A percentile compares a stretch with the other conserved stretches of the same genome.
phyloP scores from a whole-genome alignment of 164 flowering plant species.

The Vitis rotundifolia region DNA sequence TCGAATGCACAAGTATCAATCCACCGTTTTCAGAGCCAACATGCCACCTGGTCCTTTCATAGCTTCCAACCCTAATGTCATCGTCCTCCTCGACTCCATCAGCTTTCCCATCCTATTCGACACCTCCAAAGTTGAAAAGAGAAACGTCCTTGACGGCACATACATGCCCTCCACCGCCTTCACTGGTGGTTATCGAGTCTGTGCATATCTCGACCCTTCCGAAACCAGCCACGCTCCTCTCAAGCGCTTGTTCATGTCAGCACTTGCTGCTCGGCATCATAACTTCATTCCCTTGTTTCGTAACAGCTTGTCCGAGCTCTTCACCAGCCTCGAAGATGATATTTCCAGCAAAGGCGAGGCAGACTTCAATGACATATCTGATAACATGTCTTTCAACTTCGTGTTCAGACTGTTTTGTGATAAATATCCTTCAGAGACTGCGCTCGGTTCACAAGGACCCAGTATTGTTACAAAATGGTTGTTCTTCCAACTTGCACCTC shows the following conservation, averaged over 20 bases:
- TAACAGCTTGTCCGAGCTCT: conserved; percentile 14
- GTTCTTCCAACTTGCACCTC: conserved; percentile 35
- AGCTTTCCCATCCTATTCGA: conserved; percentile 49
- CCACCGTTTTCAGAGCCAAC: conserved; percentile 46
- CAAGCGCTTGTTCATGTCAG: conserved; percentile 17
- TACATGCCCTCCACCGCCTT: conserved; percentile 36
- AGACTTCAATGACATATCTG: conserved; percentile 20
- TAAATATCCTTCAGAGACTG: conserved; percentile 19
- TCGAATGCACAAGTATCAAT: conserved; percentile 24
- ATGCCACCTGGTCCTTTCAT: conserved; percentile 50
- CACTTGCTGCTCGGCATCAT: conserved; percentile 17
- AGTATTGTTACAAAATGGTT: conserved; percentile 30
- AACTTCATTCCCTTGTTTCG: conserved; percentile 30
- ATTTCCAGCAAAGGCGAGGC: conserved; percentile 20
- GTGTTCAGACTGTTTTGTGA: conserved; percentile 20
- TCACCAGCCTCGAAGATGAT: conserved; percentile 22
- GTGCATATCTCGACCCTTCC: conserved; percentile 37
- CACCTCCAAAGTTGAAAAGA: conserved; percentile 36
- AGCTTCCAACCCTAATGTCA: conserved; percentile 29
- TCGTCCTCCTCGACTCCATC: conserved; percentile 38
- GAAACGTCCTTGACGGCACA: conserved; percentile 38
- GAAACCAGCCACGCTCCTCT: conserved; percentile 31
- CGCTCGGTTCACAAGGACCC: conserved; percentile 28
- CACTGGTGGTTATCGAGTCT: conserved; percentile 41
- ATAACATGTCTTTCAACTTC: conserved; percentile 30